Evolutionary conservation across 495 filamentous ascomycete species (phyloP), one percentile per base, ranked within the genome.

Genomic region (Entonaema liquescens): DNA sequence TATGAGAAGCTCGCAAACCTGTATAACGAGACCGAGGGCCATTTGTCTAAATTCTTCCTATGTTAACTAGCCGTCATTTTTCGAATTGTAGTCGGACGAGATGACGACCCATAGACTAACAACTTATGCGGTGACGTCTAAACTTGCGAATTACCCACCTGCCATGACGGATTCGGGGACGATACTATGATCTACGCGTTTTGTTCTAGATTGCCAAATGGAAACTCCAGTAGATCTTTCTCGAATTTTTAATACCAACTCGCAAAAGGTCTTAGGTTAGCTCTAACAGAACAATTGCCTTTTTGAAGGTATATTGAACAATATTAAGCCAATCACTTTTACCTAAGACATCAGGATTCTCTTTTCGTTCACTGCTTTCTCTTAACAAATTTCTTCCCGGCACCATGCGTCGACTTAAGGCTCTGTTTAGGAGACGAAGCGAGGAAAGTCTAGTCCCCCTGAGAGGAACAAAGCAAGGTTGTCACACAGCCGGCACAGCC

Each of bases 391-490:
- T n/a, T 47, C 11, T 21, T 47, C 8, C 2, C 11, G 6, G 19
- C 9, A 61, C n/a, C 5, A 71, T 71, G 68, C 56, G 23, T 4
- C 35, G 56, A 26, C 40, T 71, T 0, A 71, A 60, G n/a, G 52
- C 49, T 28, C 40, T 62, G 6, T 28, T 66, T 15, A 57, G 62
- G 19, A 57, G 57, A 25, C 62, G 57, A 52, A 66, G 57, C 5
- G 62, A 58, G 21, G 3, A 44, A 9, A 11, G 6, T 11, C 5
- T 26, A 1, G 25, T 5, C 7, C 35, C 23, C 12, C 42, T 1
- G 25, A 64, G 5, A 28, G 31, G 2, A 36, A 42, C 8, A 12
- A 1, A 4, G 25, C 13, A 29, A 40, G 17, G 8, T 21, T 47
- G 17, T 47, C 42, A 9, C 17, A 23, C 7, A 21, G 17, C 42